Base-by-base conservation (phyloP, 2,329 filamentous ascomycete genomes). In the Cryphonectria carpinicola region DNA sequence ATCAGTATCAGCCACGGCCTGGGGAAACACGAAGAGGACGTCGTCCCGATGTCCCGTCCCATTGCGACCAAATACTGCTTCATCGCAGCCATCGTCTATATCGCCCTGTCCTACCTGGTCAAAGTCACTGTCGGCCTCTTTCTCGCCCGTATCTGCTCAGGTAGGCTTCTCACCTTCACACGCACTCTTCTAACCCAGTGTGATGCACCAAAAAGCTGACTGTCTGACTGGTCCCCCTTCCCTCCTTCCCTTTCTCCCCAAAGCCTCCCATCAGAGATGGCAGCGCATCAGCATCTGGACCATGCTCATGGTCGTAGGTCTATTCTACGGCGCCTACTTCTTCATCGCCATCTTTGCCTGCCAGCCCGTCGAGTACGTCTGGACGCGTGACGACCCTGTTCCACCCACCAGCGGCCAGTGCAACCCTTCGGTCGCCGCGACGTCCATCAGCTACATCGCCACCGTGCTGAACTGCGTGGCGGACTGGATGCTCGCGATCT, bases 21-120 rank as follows among this genome's bases (percentile, higher is more conserved):
- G 8, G 79, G 78, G 1, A 63, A 70, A 64, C 77, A 77, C 65
- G 67, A 73, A 17, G 43, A 37, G 5, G 71, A 76, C 32, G 74
- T 79, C 25, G 17, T 67, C 1, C 17, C 49, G 0, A 72, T 74
- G 28, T 13, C 77, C 10, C 70, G 75, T 17, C 73, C 75, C 35
- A 75, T 71, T 39, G 79, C 79, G 4, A 76, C 80, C 74, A 76
- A 80, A 77, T 79, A 76, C 74, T 80, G 79, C 77, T 84, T 81
- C 79, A 79, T 79, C n/a, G 83, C 82, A 65, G 82, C 83, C 69
- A 77, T 80, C 0, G 76, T 81, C 39, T 84, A 84, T 70, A 79
- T 83, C 35, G 58, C 58, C 49, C 68, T 82, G 13, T 75, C 77
- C 1, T 79, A 78, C 68, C 78, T 80, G 2, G 76, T 82, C 52